These are phyloP conservation scores for Pulveroboletus ravenelii DNA, from an alignment of 768 basidiomycete species.

Conservation along the genomic window DNA sequence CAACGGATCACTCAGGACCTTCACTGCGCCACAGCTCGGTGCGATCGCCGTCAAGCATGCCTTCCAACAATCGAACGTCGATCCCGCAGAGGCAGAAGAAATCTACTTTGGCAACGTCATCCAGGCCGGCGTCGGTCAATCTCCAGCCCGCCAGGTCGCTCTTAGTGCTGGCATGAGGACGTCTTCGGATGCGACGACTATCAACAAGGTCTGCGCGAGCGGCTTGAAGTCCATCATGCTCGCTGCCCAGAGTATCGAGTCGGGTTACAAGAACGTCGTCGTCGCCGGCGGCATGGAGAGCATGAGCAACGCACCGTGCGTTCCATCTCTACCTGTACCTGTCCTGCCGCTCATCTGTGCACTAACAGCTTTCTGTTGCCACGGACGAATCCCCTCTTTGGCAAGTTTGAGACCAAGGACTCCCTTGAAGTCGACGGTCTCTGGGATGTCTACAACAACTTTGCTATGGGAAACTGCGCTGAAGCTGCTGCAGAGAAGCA, in stretches of 20 bases:
- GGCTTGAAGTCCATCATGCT: constrained; percentile 96
- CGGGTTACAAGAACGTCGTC: constrained; percentile 81
- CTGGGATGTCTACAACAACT: constrained; percentile 96
- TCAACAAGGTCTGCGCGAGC: constrained; percentile 99
- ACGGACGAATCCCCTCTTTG: constrained; percentile 77
- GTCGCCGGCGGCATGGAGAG: constrained; percentile 98
- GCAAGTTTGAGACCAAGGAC: constrained; percentile 84
- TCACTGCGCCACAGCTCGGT: constrained; percentile 92
- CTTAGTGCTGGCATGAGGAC: constrained; percentile 79
- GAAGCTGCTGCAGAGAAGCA: constrained; percentile 81
- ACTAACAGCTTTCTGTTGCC: constrained; percentile 68
- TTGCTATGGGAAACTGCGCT: constrained; percentile 97
- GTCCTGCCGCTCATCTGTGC: constrained; percentile 1
- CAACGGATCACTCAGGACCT: constrained; percentile 81
- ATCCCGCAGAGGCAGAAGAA: constrained; percentile 85
- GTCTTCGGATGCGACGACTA: constrained; percentile 92
- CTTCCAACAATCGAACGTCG: constrained; percentile 71
- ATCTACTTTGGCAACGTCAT: constrained; percentile 97
- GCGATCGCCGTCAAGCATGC: constrained; percentile 86
- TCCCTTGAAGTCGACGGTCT: constrained; percentile 91
- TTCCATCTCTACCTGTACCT: constrained; percentile 19
- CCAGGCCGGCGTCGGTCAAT: constrained; percentile 95
- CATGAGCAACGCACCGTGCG: constrained; percentile 98
- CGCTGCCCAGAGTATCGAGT: constrained; percentile 84
- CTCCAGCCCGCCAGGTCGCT: constrained; percentile 97